A percentile compares a stretch with the other conserved stretches of the same genome.
phyloP scores from a whole-genome alignment of 2,329 filamentous ascomycete genomes.

The Aschersonia sp. region DNA sequence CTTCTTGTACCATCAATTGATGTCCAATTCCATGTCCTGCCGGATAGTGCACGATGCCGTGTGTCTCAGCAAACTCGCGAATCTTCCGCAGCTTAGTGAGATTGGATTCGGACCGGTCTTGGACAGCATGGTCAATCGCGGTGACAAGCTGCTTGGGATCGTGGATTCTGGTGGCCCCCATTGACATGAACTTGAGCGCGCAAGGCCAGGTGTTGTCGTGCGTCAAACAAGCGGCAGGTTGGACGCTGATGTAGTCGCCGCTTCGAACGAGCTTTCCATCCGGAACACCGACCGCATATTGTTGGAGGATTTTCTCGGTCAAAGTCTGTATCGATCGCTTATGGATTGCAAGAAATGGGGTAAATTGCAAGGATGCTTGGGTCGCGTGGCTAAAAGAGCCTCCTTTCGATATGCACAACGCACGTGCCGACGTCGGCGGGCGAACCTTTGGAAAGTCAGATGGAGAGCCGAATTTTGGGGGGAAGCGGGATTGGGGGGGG shows the following conservation, averaged over 20 bases:
- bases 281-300: slow-evolving; percentile 57
- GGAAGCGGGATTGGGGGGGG: too few species aligned
- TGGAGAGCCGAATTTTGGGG: too few species aligned
- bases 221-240: slow-evolving; percentile 61
- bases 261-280: slow-evolving; percentile 57
- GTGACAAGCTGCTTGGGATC: slow-evolving; percentile 65
- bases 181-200: slow-evolving; percentile 61
- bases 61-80: slow-evolving; percentile 61
- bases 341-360: too few species aligned
- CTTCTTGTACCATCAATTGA: slow-evolving; percentile 46
- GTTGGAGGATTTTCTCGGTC: slow-evolving; percentile 81
- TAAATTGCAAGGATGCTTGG: too few species aligned
- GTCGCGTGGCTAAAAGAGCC: too few species aligned
- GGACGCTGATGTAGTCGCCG: slow-evolving; percentile 70
- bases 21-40: slow-evolving; percentile 73
- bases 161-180: slow-evolving; percentile 57
- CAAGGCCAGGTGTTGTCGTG: slow-evolving; percentile 75
- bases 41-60: slow-evolving; percentile 63
- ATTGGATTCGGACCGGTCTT: slow-evolving; percentile 66
- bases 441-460: too few species aligned
- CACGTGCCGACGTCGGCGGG: too few species aligned
- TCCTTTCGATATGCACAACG: too few species aligned
- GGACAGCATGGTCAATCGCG: slow-evolving; percentile 75
- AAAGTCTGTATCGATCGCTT: slow-evolving; percentile 44
- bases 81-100: slow-evolving; percentile 71